A percentile compares a stretch with the other conserved stretches of the same genome.
These are phyloP conservation scores for Verticillium isaacii DNA, from an alignment of 2,329 filamentous ascomycete species.

Conservation along the genomic window DNA sequence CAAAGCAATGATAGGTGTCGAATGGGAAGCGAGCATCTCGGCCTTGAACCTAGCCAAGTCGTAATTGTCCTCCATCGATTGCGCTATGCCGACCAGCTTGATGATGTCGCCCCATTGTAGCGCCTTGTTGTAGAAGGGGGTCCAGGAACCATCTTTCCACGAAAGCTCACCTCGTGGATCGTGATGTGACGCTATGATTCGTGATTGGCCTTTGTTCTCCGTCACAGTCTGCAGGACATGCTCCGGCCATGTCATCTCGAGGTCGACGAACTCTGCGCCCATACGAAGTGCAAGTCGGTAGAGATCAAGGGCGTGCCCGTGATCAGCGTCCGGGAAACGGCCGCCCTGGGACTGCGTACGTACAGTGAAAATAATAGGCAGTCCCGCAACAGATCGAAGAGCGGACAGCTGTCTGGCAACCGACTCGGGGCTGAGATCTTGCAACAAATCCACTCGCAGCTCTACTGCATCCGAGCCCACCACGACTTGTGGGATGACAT, in stretches of 20 bases:
- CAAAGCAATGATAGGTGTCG: conserved; percentile 84
- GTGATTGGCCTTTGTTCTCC: conserved; percentile 64
- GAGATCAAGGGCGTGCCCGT: conserved; percentile 66
- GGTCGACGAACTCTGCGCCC: conserved; percentile 87
- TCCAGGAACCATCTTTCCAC: conserved; percentile 93
- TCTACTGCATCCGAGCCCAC: conserved; percentile 92
- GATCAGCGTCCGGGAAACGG: conserved; percentile 73
- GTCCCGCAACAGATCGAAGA: conserved; percentile 63
- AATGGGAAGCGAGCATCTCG: conserved; percentile 66
- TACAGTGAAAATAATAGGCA: conserved; percentile 90
- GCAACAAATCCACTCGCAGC: conserved; percentile 83
- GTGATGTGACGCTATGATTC: conserved; percentile 93
- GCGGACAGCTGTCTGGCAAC: conserved; percentile 77
- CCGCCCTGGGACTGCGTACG: conserved; percentile 84
- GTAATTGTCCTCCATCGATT: conserved; percentile 77
- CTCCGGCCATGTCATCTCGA: conserved; percentile 83
- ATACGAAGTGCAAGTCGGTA: conserved; percentile 76
- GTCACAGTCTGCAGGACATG: conserved; percentile 66
- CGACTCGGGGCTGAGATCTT: conserved; percentile 71
- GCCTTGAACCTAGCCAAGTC: conserved; percentile 76
- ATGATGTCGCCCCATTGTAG: conserved; percentile 88
- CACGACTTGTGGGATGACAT: conserved; percentile 65
- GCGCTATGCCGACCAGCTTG: conserved; percentile 85
- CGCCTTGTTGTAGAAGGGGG: conserved; percentile 82
- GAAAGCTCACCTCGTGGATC: conserved; percentile 75